Percentiles rank a stretch among this genome's conserved stretches.
Evolutionary conservation across 805 yeast genomes (phyloP).

Genomic region (Wickerhamiella siamensis): DNA sequence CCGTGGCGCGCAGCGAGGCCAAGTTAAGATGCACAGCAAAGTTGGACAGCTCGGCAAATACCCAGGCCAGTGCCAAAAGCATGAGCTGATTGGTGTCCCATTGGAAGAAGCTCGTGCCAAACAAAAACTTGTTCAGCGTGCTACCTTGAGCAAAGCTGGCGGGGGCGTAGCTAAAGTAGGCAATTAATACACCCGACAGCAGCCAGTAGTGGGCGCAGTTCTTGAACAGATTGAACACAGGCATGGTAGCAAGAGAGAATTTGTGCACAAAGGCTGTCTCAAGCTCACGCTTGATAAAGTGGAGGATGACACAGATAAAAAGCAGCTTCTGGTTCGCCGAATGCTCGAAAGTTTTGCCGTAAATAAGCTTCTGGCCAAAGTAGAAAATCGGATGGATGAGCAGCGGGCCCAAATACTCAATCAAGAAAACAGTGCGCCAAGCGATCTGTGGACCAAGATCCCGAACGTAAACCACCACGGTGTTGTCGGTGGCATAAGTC

Average conservation of each 20-base stretch:
- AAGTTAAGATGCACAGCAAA: conserved; percentile 56
- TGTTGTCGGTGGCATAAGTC: conserved; percentile 31
- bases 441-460: conserved; percentile 88
- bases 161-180: conserved; percentile 37
- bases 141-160: conserved; percentile 18
- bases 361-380: conserved; percentile 24
- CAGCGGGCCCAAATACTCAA: conserved; percentile 86
- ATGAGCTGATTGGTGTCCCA: conserved; percentile 8
- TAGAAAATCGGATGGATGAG: conserved; percentile 56
- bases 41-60: conserved; percentile 56
- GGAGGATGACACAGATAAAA: conserved; percentile 46
- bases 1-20: conserved; percentile 37
- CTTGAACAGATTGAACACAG: conserved; percentile 69
- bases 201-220: conserved; percentile 89
- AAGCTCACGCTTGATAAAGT: conserved; percentile 74
- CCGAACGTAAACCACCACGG: conserved; percentile 44
- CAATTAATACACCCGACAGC: conserved; percentile 55
- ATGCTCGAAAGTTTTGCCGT: conserved; percentile 27
- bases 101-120: conserved; percentile 13
- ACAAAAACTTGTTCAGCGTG: conserved; percentile 13
- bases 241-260: conserved; percentile 88
- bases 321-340: conserved; percentile 41
- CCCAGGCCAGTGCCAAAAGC: conserved; percentile 20
- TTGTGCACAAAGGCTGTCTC: conserved; percentile 77
- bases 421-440: conserved; percentile 79